phyloP scores from a whole-genome alignment of 305 asterid species.

The Euphrasia arctica region DNA sequence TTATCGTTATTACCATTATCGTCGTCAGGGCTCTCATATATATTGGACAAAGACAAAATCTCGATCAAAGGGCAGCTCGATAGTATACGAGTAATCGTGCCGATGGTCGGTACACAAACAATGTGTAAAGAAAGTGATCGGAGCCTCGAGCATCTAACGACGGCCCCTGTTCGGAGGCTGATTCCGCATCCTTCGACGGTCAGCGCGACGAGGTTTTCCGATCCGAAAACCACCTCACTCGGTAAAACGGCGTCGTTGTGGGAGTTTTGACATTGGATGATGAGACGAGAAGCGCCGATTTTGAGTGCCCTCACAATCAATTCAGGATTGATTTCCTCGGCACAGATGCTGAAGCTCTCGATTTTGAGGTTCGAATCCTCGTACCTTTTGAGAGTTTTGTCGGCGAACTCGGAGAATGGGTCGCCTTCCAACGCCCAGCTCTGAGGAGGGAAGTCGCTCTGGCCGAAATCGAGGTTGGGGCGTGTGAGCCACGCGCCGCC shows the following conservation, averaged over 20 bases:
- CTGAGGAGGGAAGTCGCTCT: too few relatives aligned
- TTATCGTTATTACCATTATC: too few relatives aligned
- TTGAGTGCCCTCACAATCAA: neutral
- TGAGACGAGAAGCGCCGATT: neutral
- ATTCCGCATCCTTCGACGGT: neutral
- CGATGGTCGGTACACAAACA: neutral
- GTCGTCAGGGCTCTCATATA: neutral
- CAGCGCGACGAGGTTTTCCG: neutral
- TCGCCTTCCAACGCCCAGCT: too few relatives aligned
- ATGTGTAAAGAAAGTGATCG: neutral
- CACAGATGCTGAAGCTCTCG: neutral
- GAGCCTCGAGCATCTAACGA: neutral
- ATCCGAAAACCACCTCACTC: constrained; percentile 1
- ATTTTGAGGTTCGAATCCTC: constrained; percentile 11
- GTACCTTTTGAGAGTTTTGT: constrained; percentile 25
- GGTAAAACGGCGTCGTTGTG: neutral
- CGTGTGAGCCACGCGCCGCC: too few relatives aligned
- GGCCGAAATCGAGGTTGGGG: too few relatives aligned
- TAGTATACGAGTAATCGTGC: too few relatives aligned
- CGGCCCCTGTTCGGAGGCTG: neutral
- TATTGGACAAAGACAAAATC: too few relatives aligned
- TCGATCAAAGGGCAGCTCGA: too few relatives aligned
- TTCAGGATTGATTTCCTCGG: too few relatives aligned
- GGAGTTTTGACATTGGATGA: too few relatives aligned
- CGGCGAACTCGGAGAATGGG: neutral